These are phyloP conservation scores for Talaromyces rugulosus DNA, from an alignment of 2,329 filamentous ascomycete species.

Conservation along the genomic window DNA sequence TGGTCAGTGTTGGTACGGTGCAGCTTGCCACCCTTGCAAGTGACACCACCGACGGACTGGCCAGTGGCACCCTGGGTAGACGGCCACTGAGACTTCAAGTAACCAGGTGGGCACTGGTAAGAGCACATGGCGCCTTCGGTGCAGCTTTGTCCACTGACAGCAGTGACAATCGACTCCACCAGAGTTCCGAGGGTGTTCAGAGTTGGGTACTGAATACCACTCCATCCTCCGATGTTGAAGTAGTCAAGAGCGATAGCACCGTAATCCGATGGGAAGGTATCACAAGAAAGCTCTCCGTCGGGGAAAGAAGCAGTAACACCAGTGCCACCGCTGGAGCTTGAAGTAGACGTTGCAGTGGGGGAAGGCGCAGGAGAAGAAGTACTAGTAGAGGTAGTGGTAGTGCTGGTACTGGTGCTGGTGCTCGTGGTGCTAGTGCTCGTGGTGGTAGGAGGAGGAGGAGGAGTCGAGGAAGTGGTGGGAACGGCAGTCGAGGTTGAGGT, in stretches of 20 bases:
- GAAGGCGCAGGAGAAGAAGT: slow-evolving; percentile 16
- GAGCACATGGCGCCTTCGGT: slow-evolving; percentile 70
- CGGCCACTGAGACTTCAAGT: slow-evolving; percentile 92
- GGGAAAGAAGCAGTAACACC: slow-evolving; percentile 70
- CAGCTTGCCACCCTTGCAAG: slow-evolving; percentile 70
- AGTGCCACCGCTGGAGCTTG: slow-evolving; percentile 27
- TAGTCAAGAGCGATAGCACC: slow-evolving; percentile 70
- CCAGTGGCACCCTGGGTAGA: slow-evolving; percentile 68
- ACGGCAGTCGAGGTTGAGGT: slow-evolving; percentile 16
- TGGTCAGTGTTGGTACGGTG: slow-evolving; percentile 67
- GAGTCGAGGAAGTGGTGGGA: slow-evolving; percentile 20
- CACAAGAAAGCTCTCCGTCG: slow-evolving; percentile 67
- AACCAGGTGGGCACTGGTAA: slow-evolving; percentile 86
- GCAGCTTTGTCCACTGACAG: slow-evolving; percentile 59
- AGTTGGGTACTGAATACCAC: slow-evolving; percentile 67
- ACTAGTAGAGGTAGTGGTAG: slow-evolving; percentile 13
- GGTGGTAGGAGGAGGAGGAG: slow-evolving; percentile 17
- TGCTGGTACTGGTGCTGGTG: slow-evolving; percentile 14
- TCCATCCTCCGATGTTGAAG: slow-evolving; percentile 70
- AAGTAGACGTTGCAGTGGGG: slow-evolving; percentile 12
- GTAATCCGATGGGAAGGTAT: slow-evolving; percentile 71
- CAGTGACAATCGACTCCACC: slow-evolving; percentile 64
- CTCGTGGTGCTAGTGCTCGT: slow-evolving; percentile 6
- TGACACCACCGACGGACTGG: slow-evolving; percentile 83
- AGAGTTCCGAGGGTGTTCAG: slow-evolving; percentile 39